Evolutionary conservation across 2,329 filamentous ascomycete genomes (phyloP).

Genomic region (Coniochaeta sp.): DNA sequence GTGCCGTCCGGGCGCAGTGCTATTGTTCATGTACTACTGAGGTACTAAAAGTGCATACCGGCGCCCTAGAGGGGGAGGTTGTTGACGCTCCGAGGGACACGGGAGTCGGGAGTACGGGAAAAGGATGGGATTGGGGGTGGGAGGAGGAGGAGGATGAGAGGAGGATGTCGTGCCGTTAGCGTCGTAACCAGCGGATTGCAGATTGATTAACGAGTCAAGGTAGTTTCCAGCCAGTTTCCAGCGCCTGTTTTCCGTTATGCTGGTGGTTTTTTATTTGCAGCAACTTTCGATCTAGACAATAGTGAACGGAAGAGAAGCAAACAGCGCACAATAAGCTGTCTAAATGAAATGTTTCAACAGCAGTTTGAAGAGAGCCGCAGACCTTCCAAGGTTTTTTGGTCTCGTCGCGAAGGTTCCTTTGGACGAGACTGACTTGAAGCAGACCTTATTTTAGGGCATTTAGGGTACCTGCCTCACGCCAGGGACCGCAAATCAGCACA

Average conservation of each 20-base stretch:
- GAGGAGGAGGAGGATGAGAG: not conserved
- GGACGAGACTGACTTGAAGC: not conserved
- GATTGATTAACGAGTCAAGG: not conserved
- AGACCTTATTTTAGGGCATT: not conserved
- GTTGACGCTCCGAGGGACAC: not conserved
- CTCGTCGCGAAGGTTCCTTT: not conserved
- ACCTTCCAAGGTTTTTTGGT: not conserved
- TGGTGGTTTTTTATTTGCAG: no score
- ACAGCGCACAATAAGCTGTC: no score
- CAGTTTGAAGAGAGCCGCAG: not conserved
- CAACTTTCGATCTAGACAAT: not conserved
- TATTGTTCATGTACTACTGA: not conserved
- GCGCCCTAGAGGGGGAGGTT: not conserved
- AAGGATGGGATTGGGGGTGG: not conserved
- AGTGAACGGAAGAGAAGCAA: no score
- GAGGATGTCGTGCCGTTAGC: conserved; percentile 1
- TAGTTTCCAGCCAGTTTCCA: no score
- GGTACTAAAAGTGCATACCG: not conserved
- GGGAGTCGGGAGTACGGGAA: no score
- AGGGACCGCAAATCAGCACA: not conserved
- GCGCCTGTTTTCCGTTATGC: no score
- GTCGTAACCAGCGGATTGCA: not conserved
- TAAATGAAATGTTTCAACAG: not conserved
- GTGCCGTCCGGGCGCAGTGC: not conserved
- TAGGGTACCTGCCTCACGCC: not conserved